A percentile compares a stretch with the other conserved stretches of the same genome.
phyloP scores from a whole-genome alignment of 2,329 filamentous ascomycete species.

The Massarina eburnea region DNA sequence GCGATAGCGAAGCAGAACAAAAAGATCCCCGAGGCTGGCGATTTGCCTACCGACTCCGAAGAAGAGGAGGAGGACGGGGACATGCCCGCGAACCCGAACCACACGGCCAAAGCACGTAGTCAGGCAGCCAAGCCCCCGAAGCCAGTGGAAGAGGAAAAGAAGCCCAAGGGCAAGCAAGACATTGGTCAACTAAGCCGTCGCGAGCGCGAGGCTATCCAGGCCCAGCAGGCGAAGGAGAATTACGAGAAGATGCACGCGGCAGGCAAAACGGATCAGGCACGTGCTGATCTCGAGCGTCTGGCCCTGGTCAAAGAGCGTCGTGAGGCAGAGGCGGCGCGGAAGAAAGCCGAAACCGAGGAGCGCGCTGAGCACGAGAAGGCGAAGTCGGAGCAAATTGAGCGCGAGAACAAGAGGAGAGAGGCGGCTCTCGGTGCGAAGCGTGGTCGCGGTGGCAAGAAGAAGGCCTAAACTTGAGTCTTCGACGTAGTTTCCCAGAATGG shows the following conservation, averaged over 20 bases:
- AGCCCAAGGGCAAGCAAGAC: slow-evolving; percentile 59
- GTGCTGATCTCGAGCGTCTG: slow-evolving; percentile 82
- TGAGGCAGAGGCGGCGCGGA: slow-evolving; percentile 78
- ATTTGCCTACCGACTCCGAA: slow-evolving; percentile 73
- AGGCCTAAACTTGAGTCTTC: slow-evolving; percentile 18
- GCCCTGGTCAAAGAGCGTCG: slow-evolving; percentile 81
- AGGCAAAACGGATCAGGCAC: slow-evolving; percentile 95
- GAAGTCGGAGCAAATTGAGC: slow-evolving; percentile 52
- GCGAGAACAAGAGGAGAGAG: slow-evolving; percentile 52
- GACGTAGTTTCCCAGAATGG: neutral
- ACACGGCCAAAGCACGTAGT: slow-evolving; percentile 66
- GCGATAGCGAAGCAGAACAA: slow-evolving; percentile 77
- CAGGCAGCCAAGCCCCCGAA: slow-evolving; percentile 64
- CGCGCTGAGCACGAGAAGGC: slow-evolving; percentile 58
- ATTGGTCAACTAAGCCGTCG: slow-evolving; percentile 63
- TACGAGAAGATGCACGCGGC: slow-evolving; percentile 91
- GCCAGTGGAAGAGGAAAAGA: slow-evolving; percentile 50
- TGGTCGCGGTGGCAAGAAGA: slow-evolving; percentile 46
- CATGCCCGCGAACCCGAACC: slow-evolving; percentile 90
- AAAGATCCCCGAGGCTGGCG: slow-evolving; percentile 75
- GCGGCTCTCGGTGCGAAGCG: slow-evolving; percentile 49
- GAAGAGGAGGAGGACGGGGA: slow-evolving; percentile 62
- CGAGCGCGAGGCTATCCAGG: slow-evolving; percentile 79
- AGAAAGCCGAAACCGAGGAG: slow-evolving; percentile 66
- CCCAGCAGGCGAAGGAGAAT: slow-evolving; percentile 82